Base-by-base conservation (phyloP, 495 filamentous ascomycete genomes). In the Cairneyella variabilis region DNA sequence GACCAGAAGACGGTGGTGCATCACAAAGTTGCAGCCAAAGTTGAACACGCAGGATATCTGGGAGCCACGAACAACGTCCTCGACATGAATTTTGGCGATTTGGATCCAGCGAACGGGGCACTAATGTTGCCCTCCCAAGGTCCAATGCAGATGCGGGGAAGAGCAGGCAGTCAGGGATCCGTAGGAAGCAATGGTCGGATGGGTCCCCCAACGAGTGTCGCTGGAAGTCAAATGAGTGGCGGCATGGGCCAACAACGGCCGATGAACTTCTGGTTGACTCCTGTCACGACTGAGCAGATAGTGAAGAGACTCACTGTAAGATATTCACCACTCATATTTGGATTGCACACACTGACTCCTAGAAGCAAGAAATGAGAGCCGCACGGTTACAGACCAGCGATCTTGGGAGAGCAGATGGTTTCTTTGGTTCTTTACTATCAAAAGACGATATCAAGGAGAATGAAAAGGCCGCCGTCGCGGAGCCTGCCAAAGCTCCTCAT, bases 1-100 rank as follows among this genome's bases (percentile, higher is more conserved):
- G 93, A 98, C 66, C 92, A 97, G 65, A 97, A 95, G 70, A 96
- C 90, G 0, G 88, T 98, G 27, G 91, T 98, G 12, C 93, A 98
- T 66, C 93, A 97, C 69, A 98, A 98, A 63, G 93, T 98, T 22
- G 90, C 91, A 5, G 90, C 92, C 12, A 91, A 93, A 62, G 90
- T 98, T 51, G 93, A 97, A 62, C 89, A 96, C 73, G 91, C 93
- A 12, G 93, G 93, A 16, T 78, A 89, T 48, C 80, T 76, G 9
- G 90, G 66, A 64, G 74, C 63, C 69, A 76, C 64, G 64, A 86
- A 80, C 50, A 90, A 84, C 65, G 76, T 90, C 22, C 67, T 95
- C 46, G 91, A 96, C 62, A 82, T 96, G 64, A 93, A 89, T 60
- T 89, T 96, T 66, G 90, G 88, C 16, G 91, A 95, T 60, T 73